Conservation (phyloP, 2,329 filamentous ascomycete genomes). For the Didymellaceae sp. region DNA sequence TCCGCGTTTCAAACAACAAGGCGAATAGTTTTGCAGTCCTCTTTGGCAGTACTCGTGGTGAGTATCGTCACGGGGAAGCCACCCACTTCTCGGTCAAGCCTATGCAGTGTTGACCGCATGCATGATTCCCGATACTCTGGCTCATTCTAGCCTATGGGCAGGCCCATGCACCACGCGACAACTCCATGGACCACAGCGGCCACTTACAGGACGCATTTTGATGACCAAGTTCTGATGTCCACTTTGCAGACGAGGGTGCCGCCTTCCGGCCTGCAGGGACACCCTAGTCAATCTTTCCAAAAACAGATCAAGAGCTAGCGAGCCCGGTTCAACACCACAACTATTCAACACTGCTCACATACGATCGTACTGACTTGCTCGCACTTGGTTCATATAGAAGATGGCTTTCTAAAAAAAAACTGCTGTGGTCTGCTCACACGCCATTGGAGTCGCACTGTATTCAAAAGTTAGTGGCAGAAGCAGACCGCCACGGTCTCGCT, state of each 20-base stretch:
- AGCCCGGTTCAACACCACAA: background rate
- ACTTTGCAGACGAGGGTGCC: background rate
- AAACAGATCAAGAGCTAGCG: constrained; percentile 1
- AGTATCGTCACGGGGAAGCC: background rate
- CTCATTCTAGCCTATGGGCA: background rate
- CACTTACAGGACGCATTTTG: background rate
- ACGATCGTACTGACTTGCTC: background rate
- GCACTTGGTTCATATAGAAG: too few species aligned
- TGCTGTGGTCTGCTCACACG: too few species aligned
- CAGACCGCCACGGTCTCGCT: background rate
- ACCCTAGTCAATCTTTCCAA: constrained; percentile 3
- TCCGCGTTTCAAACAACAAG: constrained; percentile 8
- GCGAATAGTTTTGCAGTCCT: background rate
- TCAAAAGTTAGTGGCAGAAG: background rate
- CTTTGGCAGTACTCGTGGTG: background rate
- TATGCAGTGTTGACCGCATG: constrained; percentile 1
- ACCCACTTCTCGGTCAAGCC: background rate
- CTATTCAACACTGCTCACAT: background rate
- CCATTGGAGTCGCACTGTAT: too few species aligned
- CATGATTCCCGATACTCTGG: background rate
- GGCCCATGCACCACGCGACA: background rate
- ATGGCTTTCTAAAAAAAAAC: too few species aligned
- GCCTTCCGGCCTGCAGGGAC: background rate
- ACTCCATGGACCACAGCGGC: background rate
- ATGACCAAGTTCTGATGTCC: background rate